Percentiles rank a stretch among this genome's conserved stretches.
phyloP scores from a whole-genome alignment of 2,329 filamentous ascomycete genomes.

The Didymella exigua region DNA sequence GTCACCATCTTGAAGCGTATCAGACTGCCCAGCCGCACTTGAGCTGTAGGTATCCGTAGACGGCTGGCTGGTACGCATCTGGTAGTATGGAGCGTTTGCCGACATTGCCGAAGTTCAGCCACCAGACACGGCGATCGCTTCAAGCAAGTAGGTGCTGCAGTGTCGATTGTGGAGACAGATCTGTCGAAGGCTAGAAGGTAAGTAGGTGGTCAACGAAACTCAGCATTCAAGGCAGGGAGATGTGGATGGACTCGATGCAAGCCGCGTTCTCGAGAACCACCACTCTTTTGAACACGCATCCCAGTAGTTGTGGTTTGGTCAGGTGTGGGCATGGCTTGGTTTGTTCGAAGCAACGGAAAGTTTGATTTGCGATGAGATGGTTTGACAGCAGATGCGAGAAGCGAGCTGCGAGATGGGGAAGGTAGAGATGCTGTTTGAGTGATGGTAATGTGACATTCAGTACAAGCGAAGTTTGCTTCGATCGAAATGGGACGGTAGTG shows the following conservation, averaged over 20 bases:
- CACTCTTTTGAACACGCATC: slow-evolving; percentile 26
- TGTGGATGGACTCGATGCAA: slow-evolving; percentile 24
- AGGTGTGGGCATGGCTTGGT: slow-evolving; percentile 20
- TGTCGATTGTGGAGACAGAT: not conserved
- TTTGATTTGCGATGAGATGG: slow-evolving; percentile 13
- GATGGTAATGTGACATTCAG: slow-evolving; percentile 1
- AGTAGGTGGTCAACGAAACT: slow-evolving; percentile 24
- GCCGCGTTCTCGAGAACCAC: slow-evolving; percentile 11
- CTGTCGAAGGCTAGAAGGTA: slow-evolving; percentile 29
- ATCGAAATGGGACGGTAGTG: not conserved
- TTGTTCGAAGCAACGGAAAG: slow-evolving; percentile 19
- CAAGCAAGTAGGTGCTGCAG: slow-evolving; percentile 4
- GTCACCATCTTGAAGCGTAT: slow-evolving; percentile 27
- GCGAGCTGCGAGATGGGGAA: not conserved
- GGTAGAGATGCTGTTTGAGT: slow-evolving; percentile 4
- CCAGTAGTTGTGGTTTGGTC: slow-evolving; percentile 25
- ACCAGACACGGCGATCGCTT: not conserved
- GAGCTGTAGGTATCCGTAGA: slow-evolving; percentile 27
- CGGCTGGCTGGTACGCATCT: slow-evolving; percentile 39
- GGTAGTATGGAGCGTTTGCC: slow-evolving; percentile 47
- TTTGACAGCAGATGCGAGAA: slow-evolving; percentile 16
- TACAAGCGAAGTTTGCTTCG: slow-evolving; percentile 15
- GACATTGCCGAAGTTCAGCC: slow-evolving; percentile 34
- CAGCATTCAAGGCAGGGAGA: slow-evolving; percentile 5
- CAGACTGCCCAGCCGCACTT: slow-evolving; percentile 28